These are phyloP conservation scores for Zygnema cylindricum DNA, from an alignment of 139 green algal genomes.

Conservation along the genomic window DNA sequence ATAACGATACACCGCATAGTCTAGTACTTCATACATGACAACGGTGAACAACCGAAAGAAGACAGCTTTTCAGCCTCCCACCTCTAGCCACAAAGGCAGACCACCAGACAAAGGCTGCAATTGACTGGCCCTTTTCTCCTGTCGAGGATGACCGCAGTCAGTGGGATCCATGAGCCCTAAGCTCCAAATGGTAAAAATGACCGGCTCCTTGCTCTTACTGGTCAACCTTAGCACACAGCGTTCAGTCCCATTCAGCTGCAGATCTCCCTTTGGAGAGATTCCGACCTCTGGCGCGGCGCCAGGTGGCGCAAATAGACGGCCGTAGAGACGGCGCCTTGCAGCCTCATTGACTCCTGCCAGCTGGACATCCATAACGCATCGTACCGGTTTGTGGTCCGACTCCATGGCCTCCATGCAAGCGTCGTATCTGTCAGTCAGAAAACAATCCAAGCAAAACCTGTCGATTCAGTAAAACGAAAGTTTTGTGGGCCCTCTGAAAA, in stretches of 20 bases:
- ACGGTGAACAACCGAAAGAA: background rate
- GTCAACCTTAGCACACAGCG: background rate
- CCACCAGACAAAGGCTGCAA: background rate
- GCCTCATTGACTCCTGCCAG: slow-evolving; percentile 56
- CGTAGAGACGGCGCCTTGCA: slow-evolving; percentile 5
- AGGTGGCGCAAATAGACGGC: background rate
- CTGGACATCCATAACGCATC: slow-evolving; percentile 65
- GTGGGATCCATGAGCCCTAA: background rate
- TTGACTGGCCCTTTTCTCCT: background rate
- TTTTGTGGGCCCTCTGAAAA: background rate
- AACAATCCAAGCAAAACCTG: background rate
- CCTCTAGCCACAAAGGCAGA: background rate
- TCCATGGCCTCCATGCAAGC: slow-evolving; percentile 76
- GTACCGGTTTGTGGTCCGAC: slow-evolving; percentile 92
- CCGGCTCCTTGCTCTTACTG: background rate
- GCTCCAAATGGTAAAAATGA: background rate
- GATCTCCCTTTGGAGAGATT: background rate
- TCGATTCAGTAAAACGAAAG: background rate
- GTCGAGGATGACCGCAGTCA: background rate
- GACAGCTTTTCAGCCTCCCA: too few relatives aligned
- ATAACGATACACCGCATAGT: too few relatives aligned
- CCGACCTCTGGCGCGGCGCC: background rate
- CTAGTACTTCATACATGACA: too few relatives aligned
- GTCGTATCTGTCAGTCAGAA: slow-evolving; percentile 13
- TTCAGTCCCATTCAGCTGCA: background rate